A percentile compares a stretch with the other conserved stretches of the same genome.
Evolutionary conservation across 192 early-diverging fungal species (phyloP).

Genomic region (Backusella psychrophila): DNA sequence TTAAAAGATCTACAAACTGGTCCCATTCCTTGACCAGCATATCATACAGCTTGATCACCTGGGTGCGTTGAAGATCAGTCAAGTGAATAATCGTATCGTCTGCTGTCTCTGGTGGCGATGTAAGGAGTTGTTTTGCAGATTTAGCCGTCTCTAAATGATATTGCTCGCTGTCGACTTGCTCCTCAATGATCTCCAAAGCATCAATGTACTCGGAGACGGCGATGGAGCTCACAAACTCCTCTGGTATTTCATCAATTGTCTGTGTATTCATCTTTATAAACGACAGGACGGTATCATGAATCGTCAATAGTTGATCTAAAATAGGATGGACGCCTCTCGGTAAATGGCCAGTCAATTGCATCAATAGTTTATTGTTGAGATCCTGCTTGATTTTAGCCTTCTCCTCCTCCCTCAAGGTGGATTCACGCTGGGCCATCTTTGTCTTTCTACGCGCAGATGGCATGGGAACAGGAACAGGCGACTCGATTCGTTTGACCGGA

Average conservation of each 20-base stretch:
- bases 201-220: conserved; percentile 26
- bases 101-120: conserved; percentile 19
- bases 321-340: conserved; percentile 33
- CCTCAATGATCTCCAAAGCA: conserved; percentile 26
- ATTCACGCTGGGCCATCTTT: conserved; percentile 24
- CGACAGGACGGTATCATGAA: conserved; percentile 26
- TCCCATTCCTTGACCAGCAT: conserved; percentile 24
- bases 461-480: conserved; percentile 10
- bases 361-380: conserved; percentile 24
- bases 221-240: conserved; percentile 9
- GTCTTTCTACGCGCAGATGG: conserved; percentile 8
- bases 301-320: conserved; percentile 27
- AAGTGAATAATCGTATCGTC: conserved; percentile 26
- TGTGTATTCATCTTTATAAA: conserved; percentile 27
- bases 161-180: conserved; percentile 11
- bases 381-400: conserved; percentile 30
- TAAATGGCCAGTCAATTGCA: conserved; percentile 35
- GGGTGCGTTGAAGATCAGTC: conserved; percentile 26
- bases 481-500: background rate
- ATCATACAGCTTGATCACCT: conserved; percentile 22
- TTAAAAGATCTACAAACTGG: conserved; percentile 17
- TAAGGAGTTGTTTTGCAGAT: conserved; percentile 20
- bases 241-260: conserved; percentile 28
- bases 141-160: background rate
- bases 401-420: conserved; percentile 31